Base-by-base conservation (phyloP, 2,329 filamentous ascomycete species). In the Aspergillus fischeri region DNA sequence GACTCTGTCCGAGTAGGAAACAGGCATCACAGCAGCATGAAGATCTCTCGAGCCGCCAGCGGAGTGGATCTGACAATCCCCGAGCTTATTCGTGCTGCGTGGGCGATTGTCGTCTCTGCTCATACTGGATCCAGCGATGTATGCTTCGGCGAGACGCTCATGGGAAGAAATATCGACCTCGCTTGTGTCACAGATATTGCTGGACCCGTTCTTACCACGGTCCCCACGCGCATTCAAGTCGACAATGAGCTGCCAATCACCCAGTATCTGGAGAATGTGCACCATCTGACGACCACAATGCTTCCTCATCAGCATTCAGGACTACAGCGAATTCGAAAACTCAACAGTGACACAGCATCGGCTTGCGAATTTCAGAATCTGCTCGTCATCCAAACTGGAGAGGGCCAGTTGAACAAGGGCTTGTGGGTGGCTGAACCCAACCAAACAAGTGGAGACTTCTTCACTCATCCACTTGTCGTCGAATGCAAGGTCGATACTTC, bases 301-400 rank as follows among this genome's bases (percentile, higher is more conserved):
- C 86, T 88, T 5, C 82, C 85, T 0, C 81, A 88, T 65, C 84
- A 90, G 68, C 86, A 90, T 67, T 78, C 82, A n/a, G 79, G 80
- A n/a, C 61, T 81, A 3, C 79, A 81, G 54, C 73, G 77, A 44
- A 81, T 81, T 58, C 81, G 84, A 9, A 77, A 78, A 24, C 70
- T 86, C 11, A 83, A 81, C 63, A 73, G 77, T 1, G 76, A 80
- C 56, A 70, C 75, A 0, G 72, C 74, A 1, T 60, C 71, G n/a
- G 76, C 74, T 44, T 80, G 78, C 59, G 71, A 78, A 21, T 78
- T 80, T 65, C 74, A 78, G 51, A 81, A 78, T 54, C 62, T 80
- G 4, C 67, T 81, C 3, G 76, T 77, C 1, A 78, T 81, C 14
- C 74, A 77, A 53, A 63, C 68, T 2, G 64, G 59, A 8, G 66